Conservation (phyloP, 495 filamentous ascomycete species). For the Xylaria telfairii region DNA sequence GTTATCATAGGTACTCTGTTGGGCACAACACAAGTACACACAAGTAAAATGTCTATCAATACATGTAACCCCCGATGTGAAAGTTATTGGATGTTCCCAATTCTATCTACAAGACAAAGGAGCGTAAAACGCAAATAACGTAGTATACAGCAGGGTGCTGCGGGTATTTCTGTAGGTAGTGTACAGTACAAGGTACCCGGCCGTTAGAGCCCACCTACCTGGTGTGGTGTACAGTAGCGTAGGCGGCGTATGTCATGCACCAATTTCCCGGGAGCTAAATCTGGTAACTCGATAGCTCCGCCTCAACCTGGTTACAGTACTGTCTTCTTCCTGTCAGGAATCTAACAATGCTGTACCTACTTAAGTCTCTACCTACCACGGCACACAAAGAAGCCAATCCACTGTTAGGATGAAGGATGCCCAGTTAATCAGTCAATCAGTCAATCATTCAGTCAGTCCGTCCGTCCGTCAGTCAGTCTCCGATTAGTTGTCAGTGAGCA, state of each 20-base stretch:
- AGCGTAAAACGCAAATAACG: neutral
- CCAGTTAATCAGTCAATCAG: too few relatives aligned
- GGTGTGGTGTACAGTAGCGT: too few relatives aligned
- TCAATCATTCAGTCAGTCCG: too few relatives aligned
- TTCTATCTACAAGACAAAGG: too few relatives aligned
- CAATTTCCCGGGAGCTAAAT: slow-evolving; percentile 23
- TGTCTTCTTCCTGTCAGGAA: slow-evolving; percentile 1
- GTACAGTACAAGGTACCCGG: neutral
- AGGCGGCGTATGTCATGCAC: slow-evolving; percentile 15
- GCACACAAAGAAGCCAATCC: neutral
- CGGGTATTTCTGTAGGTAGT: neutral
- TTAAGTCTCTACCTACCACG: too few relatives aligned
- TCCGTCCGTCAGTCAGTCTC: too few relatives aligned
- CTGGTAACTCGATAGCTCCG: neutral
- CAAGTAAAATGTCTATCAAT: too few relatives aligned
- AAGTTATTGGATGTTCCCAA: too few relatives aligned
- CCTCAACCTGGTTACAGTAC: neutral
- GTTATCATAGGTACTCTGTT: too few relatives aligned
- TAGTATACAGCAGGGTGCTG: too few relatives aligned
- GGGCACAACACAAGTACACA: neutral
- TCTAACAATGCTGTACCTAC: neutral
- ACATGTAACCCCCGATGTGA: too few relatives aligned
- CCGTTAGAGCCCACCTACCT: neutral
- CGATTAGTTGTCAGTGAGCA: neutral
- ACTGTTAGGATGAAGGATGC: slow-evolving; percentile 9